Base-by-base conservation (phyloP, 768 basidiomycete species). In the Crucibulum laeve region DNA sequence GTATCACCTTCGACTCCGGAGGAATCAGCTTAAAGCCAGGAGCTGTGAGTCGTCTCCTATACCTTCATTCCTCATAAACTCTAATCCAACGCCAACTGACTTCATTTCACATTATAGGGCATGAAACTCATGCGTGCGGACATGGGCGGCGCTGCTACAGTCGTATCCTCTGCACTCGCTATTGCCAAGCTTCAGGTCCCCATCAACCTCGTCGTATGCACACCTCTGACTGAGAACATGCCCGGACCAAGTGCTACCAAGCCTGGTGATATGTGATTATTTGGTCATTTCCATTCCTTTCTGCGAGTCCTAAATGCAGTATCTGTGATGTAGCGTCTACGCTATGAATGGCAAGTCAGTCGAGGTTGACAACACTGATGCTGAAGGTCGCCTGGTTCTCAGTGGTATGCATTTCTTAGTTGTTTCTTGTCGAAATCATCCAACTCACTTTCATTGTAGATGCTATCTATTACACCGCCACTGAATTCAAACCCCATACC, bases 311-410 rank as follows among this genome's bases (percentile, higher is more conserved):
- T n/a, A n/a, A n/a, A n/a, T n/a, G n/a, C n/a, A n/a, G n/a, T n/a
- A n/a, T n/a, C n/a, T 24, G 25, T 4, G 19, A 37, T n/a, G 2
- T 49, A 90, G 87, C 33, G 53, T 91, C 51, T 87, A 87, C 49
- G 85, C 88, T 4, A 91, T 91, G 85, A 91, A 91, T 51, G 88
- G 91, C 26, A 91, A 91, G 62, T 80, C 84, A 0, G 74, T 92
- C 14, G 88, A 92, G 57, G 76, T 92, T 22, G 88, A 91, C 63
- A 91, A 91, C 59, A 92, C 90, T 0, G 91, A 90, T 57, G 87
- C 87, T 4, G 88, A 89, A 54, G 88, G 87, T 8, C 80, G 88
- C 10, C 66, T 91, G 33, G 68, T 91, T 23, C 77, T 91, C 38
- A 76, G 89, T 38, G 83, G 82, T 83, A 43, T 34, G 71, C 53